Percentiles rank a stretch among this genome's conserved stretches.
Evolutionary conservation across 176 grass and related monocot species (phyloP).

Genomic region (Paspalum notatum): DNA sequence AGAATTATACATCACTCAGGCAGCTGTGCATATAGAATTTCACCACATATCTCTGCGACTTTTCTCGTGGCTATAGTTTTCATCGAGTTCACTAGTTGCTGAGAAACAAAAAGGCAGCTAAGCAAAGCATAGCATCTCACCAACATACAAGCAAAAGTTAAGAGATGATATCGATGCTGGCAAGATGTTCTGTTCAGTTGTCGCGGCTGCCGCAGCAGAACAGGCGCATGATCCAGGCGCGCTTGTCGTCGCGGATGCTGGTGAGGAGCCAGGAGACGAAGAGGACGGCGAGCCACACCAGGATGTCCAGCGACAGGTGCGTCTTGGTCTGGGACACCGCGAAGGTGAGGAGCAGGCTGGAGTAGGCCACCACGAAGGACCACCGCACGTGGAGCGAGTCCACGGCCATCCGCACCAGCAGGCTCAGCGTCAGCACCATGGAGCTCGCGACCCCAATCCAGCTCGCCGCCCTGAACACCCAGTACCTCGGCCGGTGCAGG

Average conservation of each 20-base stretch:
- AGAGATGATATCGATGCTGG: neutral
- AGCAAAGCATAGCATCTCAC: neutral
- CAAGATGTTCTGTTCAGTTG: neutral
- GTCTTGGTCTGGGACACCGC: constrained; percentile 46
- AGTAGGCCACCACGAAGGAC: constrained; percentile 47
- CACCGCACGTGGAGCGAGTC: constrained; percentile 35
- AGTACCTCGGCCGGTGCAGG: constrained; percentile 40
- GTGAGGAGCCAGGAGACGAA: neutral
- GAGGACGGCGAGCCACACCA: neutral
- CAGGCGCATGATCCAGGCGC: neutral
- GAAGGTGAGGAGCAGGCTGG: constrained; percentile 50
- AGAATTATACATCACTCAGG: neutral
- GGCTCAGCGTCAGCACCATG: constrained; percentile 49
- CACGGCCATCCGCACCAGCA: constrained; percentile 43
- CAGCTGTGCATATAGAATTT: neutral
- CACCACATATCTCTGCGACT: neutral
- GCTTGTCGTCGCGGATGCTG: neutral
- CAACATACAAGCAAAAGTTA: neutral
- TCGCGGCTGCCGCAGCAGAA: neutral
- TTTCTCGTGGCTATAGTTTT: neutral
- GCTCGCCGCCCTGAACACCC: constrained; percentile 34
- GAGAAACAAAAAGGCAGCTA: neutral
- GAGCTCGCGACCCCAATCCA: constrained; percentile 51
- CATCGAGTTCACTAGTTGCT: neutral
- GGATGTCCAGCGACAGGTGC: constrained; percentile 5